Evolutionary conservation across 1,284 basidiomycete genomes (phyloP), one percentile per base, ranked within the genome.

Genomic region (Heliocybe sulcata): DNA sequence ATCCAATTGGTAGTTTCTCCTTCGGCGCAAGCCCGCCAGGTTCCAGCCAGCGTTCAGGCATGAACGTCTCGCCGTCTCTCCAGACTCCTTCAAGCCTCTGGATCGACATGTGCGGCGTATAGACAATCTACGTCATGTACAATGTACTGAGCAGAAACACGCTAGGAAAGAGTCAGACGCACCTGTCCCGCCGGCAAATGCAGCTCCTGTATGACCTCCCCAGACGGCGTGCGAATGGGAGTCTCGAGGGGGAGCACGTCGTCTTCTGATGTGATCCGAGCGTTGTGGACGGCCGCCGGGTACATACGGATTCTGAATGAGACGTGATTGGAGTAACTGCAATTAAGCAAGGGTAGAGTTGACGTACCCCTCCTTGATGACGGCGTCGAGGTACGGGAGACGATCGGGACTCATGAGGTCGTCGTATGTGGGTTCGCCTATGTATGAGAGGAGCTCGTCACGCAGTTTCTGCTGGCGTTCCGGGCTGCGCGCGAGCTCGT

Each of bases 301-400:
- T 42, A 42, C 38, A 42, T 42, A 4, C 38, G 12, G 38, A 42
- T 16, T 6, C 38, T 42, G 38, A 6, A 31, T 6, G 8, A 42
- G 6, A n/a, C n/a, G n/a, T n/a, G n/a, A n/a, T n/a, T n/a, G n/a
- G n/a, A n/a, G n/a, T n/a, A n/a, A n/a, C n/a, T n/a, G n/a, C n/a
- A n/a, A n/a, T n/a, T n/a, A n/a, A n/a, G n/a, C n/a, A n/a, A n/a
- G n/a, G 12, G 29, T 12, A 31, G 29, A 31, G 4, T 6, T 31
- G 29, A n/a, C 29, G 12, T 42, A 42, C 38, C 38, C 58, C 52
- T 42, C 35, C 51, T 22, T 64, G 63, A 35, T 60, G 23, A 72
- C 68, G 8, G 66, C 67, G 35, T 72, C 67, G 26, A 71, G 60
- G 67, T 72, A 2, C 59, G 56, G 4, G 71, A 68, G 59, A n/a